Evolutionary conservation across 116 monocot species (phyloP).

Genomic region (Phalaenopsis hybrid): DNA sequence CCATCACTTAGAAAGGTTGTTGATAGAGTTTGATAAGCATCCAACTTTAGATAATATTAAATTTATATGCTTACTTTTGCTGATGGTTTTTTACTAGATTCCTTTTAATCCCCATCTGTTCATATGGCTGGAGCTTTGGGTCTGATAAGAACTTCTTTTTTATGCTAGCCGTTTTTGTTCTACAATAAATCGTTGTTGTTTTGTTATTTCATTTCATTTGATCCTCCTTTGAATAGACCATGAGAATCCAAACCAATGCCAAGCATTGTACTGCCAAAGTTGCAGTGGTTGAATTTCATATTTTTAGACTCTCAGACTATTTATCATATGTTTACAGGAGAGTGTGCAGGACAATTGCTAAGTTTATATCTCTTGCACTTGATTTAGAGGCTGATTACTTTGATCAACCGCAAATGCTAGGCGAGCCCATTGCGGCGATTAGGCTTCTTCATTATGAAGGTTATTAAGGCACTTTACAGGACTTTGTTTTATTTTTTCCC

Average conservation of each 20-base stretch:
- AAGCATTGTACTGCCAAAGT: not conserved
- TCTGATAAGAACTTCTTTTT: not conserved
- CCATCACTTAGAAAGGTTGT: too few species aligned
- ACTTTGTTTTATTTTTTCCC: slow-evolving; percentile 1
- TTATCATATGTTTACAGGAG: slow-evolving; percentile 29
- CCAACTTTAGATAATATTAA: not conserved
- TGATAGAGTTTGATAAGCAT: not conserved
- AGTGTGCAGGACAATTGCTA: slow-evolving; percentile 63
- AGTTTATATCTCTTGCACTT: slow-evolving; percentile 85
- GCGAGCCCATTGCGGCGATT: slow-evolving; percentile 70
- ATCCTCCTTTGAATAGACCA: not conserved
- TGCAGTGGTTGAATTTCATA: not conserved
- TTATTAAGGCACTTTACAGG: slow-evolving; percentile 21
- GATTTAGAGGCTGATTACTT: slow-evolving; percentile 68
- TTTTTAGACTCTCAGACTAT: not conserved
- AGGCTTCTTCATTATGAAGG: slow-evolving; percentile 93
- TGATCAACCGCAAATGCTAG: slow-evolving; percentile 74
- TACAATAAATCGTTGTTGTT: not conserved
- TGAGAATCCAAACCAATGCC: not conserved
- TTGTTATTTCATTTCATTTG: not conserved
- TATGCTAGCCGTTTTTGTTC: not conserved
- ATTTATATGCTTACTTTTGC: not conserved
- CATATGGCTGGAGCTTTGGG: not conserved
- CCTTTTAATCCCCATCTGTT: not conserved
- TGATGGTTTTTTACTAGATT: not conserved